A percentile compares a stretch with the other conserved stretches of the same genome.
These are phyloP conservation scores for Chlorophyllum brunneum DNA, from an alignment of 768 basidiomycete species.

Conservation along the genomic window DNA sequence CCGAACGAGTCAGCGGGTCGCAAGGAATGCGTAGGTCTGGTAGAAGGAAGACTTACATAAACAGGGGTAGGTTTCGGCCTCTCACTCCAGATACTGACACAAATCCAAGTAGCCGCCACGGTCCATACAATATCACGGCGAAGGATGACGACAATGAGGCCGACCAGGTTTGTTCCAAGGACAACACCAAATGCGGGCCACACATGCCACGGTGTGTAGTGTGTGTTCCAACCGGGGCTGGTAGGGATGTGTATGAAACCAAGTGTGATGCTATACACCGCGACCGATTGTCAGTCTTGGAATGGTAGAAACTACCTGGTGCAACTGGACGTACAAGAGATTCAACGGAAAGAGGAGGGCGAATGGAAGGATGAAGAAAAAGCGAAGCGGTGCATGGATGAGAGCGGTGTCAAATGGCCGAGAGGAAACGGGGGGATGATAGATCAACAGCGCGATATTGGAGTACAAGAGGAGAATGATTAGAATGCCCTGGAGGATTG, in stretches of 20 bases:
- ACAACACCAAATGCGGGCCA: slow-evolving; percentile 76
- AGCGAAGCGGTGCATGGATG: slow-evolving; percentile 84
- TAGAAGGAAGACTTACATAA: slow-evolving; percentile 41
- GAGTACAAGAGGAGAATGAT: slow-evolving; percentile 72
- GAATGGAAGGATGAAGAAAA: slow-evolving; percentile 56
- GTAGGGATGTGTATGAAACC: slow-evolving; percentile 54
- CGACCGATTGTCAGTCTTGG: background rate
- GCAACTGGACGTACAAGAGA: slow-evolving; percentile 45
- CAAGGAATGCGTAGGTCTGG: background rate
- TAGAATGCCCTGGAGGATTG: slow-evolving; percentile 68
- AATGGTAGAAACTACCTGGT: background rate
- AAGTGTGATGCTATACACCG: slow-evolving; percentile 55
- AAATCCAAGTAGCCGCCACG: slow-evolving; percentile 70
- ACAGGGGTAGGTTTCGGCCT: slow-evolving; percentile 63
- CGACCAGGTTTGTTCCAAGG: slow-evolving; percentile 57
- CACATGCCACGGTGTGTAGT: slow-evolving; percentile 54
- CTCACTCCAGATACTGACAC: slow-evolving; percentile 57
- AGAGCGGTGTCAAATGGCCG: slow-evolving; percentile 76
- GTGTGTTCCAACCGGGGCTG: slow-evolving; percentile 40
- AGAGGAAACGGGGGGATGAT: slow-evolving; percentile 54
- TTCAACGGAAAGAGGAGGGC: slow-evolving; percentile 53
- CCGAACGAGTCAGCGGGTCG: too few relatives aligned
- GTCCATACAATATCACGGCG: slow-evolving; percentile 74
- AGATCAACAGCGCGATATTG: slow-evolving; percentile 72
- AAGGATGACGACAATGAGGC: slow-evolving; percentile 49